These are phyloP conservation scores for Phytopythium montanum DNA, from an alignment of 352 stramenopile species.

Conservation along the genomic window DNA sequence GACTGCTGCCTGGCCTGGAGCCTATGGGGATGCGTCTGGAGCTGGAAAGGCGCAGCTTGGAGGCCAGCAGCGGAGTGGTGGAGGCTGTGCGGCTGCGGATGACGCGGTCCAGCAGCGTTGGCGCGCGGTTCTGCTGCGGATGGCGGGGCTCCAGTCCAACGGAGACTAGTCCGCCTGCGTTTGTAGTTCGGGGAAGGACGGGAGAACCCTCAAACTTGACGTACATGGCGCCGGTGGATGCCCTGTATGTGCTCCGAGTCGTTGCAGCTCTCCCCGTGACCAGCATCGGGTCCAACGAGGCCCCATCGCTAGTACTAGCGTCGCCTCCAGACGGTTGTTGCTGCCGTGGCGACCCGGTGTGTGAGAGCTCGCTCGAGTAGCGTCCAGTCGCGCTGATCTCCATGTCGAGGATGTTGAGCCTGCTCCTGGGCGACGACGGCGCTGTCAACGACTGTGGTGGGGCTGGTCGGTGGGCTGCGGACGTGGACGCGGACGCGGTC, in stretches of 20 bases:
- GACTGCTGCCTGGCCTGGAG: constrained; percentile 1
- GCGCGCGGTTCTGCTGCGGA: not conserved
- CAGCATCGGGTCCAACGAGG: not conserved
- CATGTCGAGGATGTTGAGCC: not conserved
- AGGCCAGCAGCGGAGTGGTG: not conserved
- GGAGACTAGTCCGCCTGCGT: not conserved
- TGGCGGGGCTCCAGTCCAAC: not conserved
- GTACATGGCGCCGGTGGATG: not conserved
- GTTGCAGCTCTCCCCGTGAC: not conserved
- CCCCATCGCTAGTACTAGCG: not conserved
- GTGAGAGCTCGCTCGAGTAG: not conserved
- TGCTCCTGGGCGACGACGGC: constrained; percentile 1
- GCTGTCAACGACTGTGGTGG: not conserved
- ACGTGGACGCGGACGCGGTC: not conserved
- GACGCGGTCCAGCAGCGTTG: not conserved
- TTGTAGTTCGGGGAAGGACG: not conserved
- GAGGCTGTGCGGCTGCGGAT: not conserved
- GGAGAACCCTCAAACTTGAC: not conserved
- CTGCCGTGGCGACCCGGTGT: not conserved
- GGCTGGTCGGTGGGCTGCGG: not conserved
- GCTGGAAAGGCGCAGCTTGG: not conserved
- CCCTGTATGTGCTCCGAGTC: not conserved
- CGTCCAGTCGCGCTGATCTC: not conserved
- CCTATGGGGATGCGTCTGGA: constrained; percentile 1
- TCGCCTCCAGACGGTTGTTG: not conserved